Percentiles rank a stretch among this genome's conserved stretches.
These are phyloP conservation scores for Hsuehochloa calcarea DNA, from an alignment of 176 grass and related monocot genomes.

Conservation along the genomic window DNA sequence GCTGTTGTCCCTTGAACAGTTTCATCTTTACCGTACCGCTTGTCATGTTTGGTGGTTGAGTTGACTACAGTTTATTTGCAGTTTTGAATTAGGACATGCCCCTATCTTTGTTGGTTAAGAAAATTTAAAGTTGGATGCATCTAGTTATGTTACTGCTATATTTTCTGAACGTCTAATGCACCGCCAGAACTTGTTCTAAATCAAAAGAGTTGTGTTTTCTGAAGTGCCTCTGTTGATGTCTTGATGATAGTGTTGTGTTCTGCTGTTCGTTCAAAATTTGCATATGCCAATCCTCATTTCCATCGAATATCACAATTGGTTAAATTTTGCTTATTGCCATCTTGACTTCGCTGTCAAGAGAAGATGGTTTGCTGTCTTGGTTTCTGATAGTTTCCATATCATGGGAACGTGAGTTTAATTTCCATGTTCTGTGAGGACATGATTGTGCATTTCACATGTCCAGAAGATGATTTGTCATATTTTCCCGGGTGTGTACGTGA, in stretches of 20 bases:
- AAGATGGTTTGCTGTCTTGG: too few relatives aligned
- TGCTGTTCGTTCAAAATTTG: background rate
- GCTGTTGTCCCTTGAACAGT: slow-evolving; percentile 32
- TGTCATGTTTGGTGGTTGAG: slow-evolving; percentile 12
- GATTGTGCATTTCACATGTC: too few relatives aligned
- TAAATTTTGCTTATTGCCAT: too few relatives aligned
- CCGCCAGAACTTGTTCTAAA: background rate
- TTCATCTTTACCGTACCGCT: background rate
- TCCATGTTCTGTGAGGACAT: too few relatives aligned
- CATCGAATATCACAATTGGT: too few relatives aligned
- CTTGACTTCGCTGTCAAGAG: too few relatives aligned
- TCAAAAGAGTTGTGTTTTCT: background rate
- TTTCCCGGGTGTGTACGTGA: too few relatives aligned
- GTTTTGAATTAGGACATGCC: slow-evolving; percentile 33
- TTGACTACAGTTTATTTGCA: slow-evolving; percentile 3
- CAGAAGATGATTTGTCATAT: too few relatives aligned
- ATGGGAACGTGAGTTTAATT: too few relatives aligned
- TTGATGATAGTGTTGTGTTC: background rate
- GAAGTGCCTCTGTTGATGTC: background rate
- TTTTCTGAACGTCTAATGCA: slow-evolving; percentile 5
- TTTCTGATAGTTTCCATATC: too few relatives aligned
- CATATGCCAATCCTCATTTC: too few relatives aligned
- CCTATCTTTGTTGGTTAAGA: background rate
- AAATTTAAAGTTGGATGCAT: slow-evolving; percentile 29
- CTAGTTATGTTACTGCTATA: slow-evolving; percentile 18